Evolutionary conservation across 768 basidiomycete species (phyloP).

Genomic region (Obba rivulosa): DNA sequence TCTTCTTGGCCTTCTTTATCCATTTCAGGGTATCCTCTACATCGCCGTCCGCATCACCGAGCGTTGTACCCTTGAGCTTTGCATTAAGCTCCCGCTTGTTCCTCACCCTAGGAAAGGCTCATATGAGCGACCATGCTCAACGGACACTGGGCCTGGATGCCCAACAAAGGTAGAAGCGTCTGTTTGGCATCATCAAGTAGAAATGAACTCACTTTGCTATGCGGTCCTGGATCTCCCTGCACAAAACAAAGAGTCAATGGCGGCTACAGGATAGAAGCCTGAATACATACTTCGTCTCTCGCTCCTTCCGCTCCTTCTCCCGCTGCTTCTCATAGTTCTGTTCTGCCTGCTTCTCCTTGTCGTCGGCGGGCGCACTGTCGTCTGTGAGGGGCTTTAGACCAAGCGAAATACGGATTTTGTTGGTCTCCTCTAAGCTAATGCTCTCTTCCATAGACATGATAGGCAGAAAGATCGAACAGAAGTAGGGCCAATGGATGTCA

Average conservation of each 20-base stretch:
- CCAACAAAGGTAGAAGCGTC: slow-evolving; percentile 27
- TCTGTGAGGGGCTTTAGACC: slow-evolving; percentile 93
- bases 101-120: slow-evolving; percentile 60
- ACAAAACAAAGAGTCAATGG: slow-evolving; percentile 12
- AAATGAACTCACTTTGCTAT: slow-evolving; percentile 84
- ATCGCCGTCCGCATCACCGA: slow-evolving; percentile 81
- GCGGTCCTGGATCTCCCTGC: slow-evolving; percentile 63
- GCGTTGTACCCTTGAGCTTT: slow-evolving; percentile 87
- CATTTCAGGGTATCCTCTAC: slow-evolving; percentile 80
- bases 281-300: slow-evolving; percentile 63
- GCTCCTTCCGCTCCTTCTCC: slow-evolving; percentile 63
- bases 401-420: slow-evolving; percentile 90
- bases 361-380: slow-evolving; percentile 62
- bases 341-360: slow-evolving; percentile 81
- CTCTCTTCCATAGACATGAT: slow-evolving; percentile 69
- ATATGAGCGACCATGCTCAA: slow-evolving; percentile 33
- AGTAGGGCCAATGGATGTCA: neutral
- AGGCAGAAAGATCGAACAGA: neutral
- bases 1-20: slow-evolving; percentile 89
- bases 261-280: slow-evolving; percentile 13
- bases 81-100: slow-evolving; percentile 91
- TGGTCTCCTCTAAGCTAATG: slow-evolving; percentile 91
- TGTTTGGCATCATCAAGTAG: slow-evolving; percentile 6
- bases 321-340: slow-evolving; percentile 75
- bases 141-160: slow-evolving; percentile 31